Evolutionary conservation across 306 rosid genomes (phyloP).

Genomic region (Calophaca sinica): DNA sequence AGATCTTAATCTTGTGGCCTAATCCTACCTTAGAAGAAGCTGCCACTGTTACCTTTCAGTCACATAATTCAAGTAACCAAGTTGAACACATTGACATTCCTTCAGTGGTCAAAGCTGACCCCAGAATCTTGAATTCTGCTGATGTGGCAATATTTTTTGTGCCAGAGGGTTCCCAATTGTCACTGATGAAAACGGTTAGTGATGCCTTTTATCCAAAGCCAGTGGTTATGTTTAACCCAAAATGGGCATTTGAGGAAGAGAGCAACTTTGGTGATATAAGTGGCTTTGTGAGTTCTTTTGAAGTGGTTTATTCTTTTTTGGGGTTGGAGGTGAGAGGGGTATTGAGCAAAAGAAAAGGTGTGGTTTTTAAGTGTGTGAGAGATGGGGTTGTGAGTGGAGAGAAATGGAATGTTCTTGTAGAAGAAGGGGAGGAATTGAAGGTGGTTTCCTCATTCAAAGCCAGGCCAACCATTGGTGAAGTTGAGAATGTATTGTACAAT

Average conservation of each 20-base stretch:
- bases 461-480: constrained; percentile 75
- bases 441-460: constrained; percentile 65
- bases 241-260: constrained; percentile 87
- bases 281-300: constrained; percentile 79
- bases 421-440: constrained; percentile 77
- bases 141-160: constrained; percentile 73
- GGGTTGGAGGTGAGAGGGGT: constrained; percentile 89
- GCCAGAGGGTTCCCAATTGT: constrained; percentile 67
- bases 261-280: constrained; percentile 60
- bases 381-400: constrained; percentile 88
- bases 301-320: constrained; percentile 84
- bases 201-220: constrained; percentile 77
- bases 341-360: constrained; percentile 76
- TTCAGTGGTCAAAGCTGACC: constrained; percentile 50
- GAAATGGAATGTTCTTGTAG: constrained; percentile 84
- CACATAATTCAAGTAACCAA: constrained; percentile 51
- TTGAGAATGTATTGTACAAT: constrained; percentile 87
- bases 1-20: constrained; percentile 68
- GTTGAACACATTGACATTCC: constrained; percentile 63
- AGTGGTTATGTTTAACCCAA: constrained; percentile 82
- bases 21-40: constrained; percentile 52
- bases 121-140: constrained; percentile 56
- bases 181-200: constrained; percentile 51
- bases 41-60: constrained; percentile 58
- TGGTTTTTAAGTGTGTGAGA: constrained; percentile 76